Base-by-base conservation (phyloP, 306 rosid species). In the apple (Malus domestica) region DNA sequence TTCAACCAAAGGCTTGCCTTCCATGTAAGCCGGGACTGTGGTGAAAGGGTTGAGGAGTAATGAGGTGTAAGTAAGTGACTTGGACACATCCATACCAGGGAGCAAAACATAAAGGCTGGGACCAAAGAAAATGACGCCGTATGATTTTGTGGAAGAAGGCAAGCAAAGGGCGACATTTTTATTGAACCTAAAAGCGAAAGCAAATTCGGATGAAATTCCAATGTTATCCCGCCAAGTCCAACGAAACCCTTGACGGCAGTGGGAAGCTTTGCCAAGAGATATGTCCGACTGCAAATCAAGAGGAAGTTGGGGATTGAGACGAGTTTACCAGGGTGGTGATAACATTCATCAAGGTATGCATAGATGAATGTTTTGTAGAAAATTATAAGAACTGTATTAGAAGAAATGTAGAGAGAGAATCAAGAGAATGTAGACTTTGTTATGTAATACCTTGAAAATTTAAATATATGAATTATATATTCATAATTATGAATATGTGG, bases 41-140 rank as follows among this genome's bases (percentile, higher is more conserved):
- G 33, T 30, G 33, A 30, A 79, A 3, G 88, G 96, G 80, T 88
- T 87, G 60, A 42, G 63, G 19, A 90, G 10, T 1, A 88, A 85
- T 3, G 92, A 90, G 38, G 96, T 92, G 73, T 76, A 87, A 8
- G 33, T 68, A 4, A 83, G 68, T 7, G 86, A 80, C 20, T 76
- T 54, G 3, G 87, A 72, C 2, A 73, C 33, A 19, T 79, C 83
- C 40, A 44, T 20, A 6, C 70, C 35, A 0, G 72, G 83, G 14
- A n/a, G 6, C 29, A 83, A 32, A 44, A 32, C 46, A 20, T 83
- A 76, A 2, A 77, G 84, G 4, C 73, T 77, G 10, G 70, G 59
- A 0, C 84, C 87, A 54, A 81, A 54, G 49, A 80, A 73, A 13
- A 83, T 29, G 15, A 38, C 79, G 6, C 82, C 84, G 2, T 71